Evolutionary conservation across 2,329 filamentous ascomycete genomes (phyloP), one percentile per base, ranked within the genome.

Genomic region (Aspergillus melleus): DNA sequence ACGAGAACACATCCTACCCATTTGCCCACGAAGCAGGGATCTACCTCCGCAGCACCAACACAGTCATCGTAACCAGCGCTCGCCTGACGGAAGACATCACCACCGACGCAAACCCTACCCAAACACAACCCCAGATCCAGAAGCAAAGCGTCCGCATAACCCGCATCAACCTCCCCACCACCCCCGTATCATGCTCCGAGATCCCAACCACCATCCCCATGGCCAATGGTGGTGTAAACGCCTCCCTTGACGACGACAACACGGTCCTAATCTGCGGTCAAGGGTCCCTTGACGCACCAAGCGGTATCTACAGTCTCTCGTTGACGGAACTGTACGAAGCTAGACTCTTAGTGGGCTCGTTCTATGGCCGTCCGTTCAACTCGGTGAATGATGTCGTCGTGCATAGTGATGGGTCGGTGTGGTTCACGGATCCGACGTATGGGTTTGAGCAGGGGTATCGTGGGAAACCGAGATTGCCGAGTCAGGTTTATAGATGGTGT

Each of bases 21-120:
- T 83, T 83, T 54, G 81, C 81, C 1, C 81, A 84, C 61, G 82
- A 84, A 68, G 81, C 81, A 0, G 68, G 76, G 20, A 65, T 78
- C 44, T 79, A 70, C 65, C 68, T 77, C 9, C 64, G 70, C 2
- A 54, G 61, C 4, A 70, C 64, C 3, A 70, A 74, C 49, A 65
- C 66, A 2, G 62, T 79, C 10, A 79, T 72, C 65, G 70, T 79
- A 57, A 79, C 76, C 2, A 76, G 74, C 64, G 76, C 75, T 54
- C 71, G 66, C 52, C 44, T 19, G n/a, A 19, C 44, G 2, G 16
- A 24, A 61, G 12, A 29, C 6, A 29, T 4, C 8, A 9, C 6
- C 26, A 29, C 26, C 6, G 26, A 29, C 1, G 26, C 6, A 29
- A 29, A 9, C 6, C 8, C 26, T 9, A 29, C 26, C 8, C 8